Evolutionary conservation across 345 rosid genomes (phyloP).

Genomic region (Eucalyptus rudis): DNA sequence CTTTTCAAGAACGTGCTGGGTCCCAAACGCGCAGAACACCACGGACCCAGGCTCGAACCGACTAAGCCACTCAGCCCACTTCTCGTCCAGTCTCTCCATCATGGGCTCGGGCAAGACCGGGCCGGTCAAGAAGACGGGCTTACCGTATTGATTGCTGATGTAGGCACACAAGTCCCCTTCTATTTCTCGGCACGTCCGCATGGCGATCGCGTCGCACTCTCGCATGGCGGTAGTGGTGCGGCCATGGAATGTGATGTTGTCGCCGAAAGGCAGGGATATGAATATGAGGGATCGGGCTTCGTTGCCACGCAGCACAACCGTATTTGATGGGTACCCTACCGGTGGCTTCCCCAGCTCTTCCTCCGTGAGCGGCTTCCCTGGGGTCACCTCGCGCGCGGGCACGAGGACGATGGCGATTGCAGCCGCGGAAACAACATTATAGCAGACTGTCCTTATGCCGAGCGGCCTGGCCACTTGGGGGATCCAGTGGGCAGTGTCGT

Average conservation of each 20-base stretch:
- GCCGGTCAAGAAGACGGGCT: slow-evolving; percentile 44
- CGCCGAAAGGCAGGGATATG: no score
- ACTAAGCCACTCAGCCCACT: slow-evolving; percentile 46
- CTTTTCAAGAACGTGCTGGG: slow-evolving; percentile 36
- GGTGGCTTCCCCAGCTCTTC: slow-evolving; percentile 42
- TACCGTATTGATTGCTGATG: slow-evolving; percentile 30
- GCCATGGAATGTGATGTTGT: no score
- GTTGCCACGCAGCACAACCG: no score
- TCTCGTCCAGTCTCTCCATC: slow-evolving; percentile 11
- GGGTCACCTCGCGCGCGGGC: slow-evolving; percentile 35
- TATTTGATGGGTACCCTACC: slow-evolving; percentile 14
- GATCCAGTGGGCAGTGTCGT: slow-evolving; percentile 9
- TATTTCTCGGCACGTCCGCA: slow-evolving; percentile 50
- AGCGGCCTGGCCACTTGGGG: slow-evolving; percentile 34
- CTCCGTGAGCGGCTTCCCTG: slow-evolving; percentile 16
- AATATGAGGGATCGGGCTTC: no score
- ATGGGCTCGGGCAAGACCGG: slow-evolving; percentile 30
- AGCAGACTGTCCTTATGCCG: slow-evolving; percentile 44
- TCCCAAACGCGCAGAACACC: slow-evolving; percentile 63
- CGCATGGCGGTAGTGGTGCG: no score
- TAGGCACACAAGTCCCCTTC: slow-evolving; percentile 59
- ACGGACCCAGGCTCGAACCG: slow-evolving; percentile 34
- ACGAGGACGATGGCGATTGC: slow-evolving; percentile 41
- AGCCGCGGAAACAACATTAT: slow-evolving; percentile 36
- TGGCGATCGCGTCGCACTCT: no score